phyloP scores from a whole-genome alignment of 1,284 basidiomycete species.

The Sphagnurus paluster region DNA sequence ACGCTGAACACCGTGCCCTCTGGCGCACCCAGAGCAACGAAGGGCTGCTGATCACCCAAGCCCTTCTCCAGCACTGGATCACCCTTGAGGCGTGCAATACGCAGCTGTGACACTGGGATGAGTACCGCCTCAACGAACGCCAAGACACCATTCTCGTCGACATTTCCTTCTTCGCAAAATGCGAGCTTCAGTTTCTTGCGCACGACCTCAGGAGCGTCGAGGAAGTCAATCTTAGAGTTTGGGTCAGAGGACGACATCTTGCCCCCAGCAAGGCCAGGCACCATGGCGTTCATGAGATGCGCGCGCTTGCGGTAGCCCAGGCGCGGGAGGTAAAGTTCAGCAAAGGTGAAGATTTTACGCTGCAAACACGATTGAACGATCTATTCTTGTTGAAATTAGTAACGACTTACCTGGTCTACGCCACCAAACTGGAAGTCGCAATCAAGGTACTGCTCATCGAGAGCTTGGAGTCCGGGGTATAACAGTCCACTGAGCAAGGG shows the following conservation, averaged over 20 bases:
- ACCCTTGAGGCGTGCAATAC: conserved; percentile 55
- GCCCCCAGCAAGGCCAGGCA: conserved; percentile 91
- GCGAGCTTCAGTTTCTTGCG: conserved; percentile 92
- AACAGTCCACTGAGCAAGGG: conserved; percentile 90
- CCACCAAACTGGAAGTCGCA: conserved; percentile 99
- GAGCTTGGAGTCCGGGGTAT: conserved; percentile 95
- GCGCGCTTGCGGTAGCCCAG: conserved; percentile 95
- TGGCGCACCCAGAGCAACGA: conserved; percentile 70
- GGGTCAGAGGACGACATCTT: conserved; percentile 99
- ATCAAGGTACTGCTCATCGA: conserved; percentile 96
- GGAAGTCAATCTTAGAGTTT: conserved; percentile 97
- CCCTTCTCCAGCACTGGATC: conserved; percentile 41
- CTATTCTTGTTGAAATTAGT: conserved; percentile 16
- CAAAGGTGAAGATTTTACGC: conserved; percentile 99
- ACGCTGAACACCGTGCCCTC: conserved; percentile 85
- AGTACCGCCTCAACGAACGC: conserved; percentile 89
- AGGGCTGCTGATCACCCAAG: conserved; percentile 54
- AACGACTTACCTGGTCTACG: conserved; percentile 79
- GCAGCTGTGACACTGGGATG: conserved; percentile 83
- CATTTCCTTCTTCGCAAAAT: conserved; percentile 93
- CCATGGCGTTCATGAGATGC: conserved; percentile 99
- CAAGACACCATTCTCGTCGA: conserved; percentile 89
- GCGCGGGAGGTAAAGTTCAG: conserved; percentile 91
- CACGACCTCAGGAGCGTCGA: conserved; percentile 84
- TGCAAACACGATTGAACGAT: conserved; percentile 30